Evolutionary conservation across 2,329 filamentous ascomycete species (phyloP).

Genomic region (Chrysoporthe cubensis): DNA sequence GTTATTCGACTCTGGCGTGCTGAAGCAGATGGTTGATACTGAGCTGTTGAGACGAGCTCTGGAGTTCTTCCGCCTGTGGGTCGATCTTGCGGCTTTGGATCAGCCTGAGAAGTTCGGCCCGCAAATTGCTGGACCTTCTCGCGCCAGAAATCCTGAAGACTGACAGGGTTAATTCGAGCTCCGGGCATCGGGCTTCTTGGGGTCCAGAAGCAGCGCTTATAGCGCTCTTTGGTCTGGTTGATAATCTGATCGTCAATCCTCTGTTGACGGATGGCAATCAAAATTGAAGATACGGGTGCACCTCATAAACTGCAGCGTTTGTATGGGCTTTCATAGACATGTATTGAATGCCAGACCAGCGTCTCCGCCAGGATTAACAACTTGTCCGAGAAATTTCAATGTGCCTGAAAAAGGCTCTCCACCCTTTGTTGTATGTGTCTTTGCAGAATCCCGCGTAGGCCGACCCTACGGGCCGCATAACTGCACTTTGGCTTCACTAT

Average conservation of each 20-base stretch:
- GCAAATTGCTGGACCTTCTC: neutral
- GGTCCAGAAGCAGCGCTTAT: no score
- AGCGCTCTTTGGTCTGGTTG: neutral
- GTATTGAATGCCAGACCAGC: neutral
- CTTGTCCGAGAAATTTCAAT: neutral
- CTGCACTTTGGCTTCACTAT: conserved; percentile 6
- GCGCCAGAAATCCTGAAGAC: no score
- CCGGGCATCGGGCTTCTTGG: neutral
- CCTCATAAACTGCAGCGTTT: neutral
- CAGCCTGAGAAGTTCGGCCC: neutral
- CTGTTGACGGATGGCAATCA: neutral
- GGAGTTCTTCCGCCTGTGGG: conserved; percentile 9
- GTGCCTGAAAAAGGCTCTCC: neutral
- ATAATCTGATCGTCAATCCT: neutral
- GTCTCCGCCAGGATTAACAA: neutral
- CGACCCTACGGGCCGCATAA: neutral
- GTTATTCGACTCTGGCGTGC: conserved; percentile 1
- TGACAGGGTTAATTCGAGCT: neutral
- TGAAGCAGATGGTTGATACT: neutral
- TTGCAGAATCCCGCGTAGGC: neutral
- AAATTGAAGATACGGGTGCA: neutral
- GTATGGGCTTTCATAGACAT: neutral
- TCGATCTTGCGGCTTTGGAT: neutral
- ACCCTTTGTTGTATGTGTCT: neutral
- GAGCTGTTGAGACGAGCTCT: conserved; percentile 7